phyloP scores from a whole-genome alignment of 2,329 filamentous ascomycete species.

The Xylaria arbuscula region DNA sequence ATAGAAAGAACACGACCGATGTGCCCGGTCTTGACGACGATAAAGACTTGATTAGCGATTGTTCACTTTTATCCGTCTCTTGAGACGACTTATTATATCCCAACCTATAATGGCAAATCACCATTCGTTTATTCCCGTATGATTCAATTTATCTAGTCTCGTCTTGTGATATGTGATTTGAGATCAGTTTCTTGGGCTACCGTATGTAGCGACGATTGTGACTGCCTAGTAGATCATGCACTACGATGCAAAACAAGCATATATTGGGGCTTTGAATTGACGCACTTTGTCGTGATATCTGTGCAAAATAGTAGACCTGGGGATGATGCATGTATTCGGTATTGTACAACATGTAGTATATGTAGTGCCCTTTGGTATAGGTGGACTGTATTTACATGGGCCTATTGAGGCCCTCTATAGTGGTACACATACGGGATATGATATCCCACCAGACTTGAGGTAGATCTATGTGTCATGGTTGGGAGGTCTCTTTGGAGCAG shows the following conservation, averaged over 20 bases:
- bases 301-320: neutral
- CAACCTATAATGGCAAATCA: constrained; percentile 26
- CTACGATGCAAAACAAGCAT: neutral
- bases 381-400: constrained; percentile 26
- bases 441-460: neutral
- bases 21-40: constrained; percentile 13
- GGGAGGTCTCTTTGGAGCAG: neutral
- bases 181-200: neutral
- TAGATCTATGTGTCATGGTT: neutral
- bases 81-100: constrained; percentile 26
- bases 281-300: neutral
- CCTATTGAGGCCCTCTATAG: constrained; percentile 14
- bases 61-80: constrained; percentile 6
- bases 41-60: constrained; percentile 27
- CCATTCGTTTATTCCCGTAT: constrained; percentile 3
- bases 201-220: neutral
- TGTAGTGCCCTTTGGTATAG: neutral
- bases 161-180: neutral
- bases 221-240: too few species aligned
- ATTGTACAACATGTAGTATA: constrained; percentile 16
- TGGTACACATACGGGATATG: constrained; percentile 31
- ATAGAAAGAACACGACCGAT: constrained; percentile 11
- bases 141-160: neutral
- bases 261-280: neutral
- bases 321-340: neutral